Percentiles rank a stretch among this genome's conserved stretches.
phyloP scores from a whole-genome alignment of 1,139 yeast species.

The Hyphopichia wangnamkhiaoensis region DNA sequence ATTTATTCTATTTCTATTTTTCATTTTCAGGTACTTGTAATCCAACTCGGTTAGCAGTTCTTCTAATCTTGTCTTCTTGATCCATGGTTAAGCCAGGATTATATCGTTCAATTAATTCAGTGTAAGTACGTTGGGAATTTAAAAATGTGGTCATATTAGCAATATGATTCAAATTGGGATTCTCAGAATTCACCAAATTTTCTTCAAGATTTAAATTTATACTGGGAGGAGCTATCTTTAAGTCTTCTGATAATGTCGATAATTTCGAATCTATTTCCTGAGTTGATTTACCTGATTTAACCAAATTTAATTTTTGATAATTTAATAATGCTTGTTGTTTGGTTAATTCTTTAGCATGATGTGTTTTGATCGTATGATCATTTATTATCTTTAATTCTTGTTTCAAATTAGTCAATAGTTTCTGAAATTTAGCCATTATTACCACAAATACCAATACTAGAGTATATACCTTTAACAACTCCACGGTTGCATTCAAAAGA shows the following conservation, averaged over 20 bases:
- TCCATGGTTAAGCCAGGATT: constrained; percentile 81
- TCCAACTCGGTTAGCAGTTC: constrained; percentile 86
- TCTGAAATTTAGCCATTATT: background rate
- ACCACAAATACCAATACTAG: no score
- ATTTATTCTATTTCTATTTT: constrained; percentile 1
- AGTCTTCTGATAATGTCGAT: constrained; percentile 22
- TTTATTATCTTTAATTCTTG: constrained; percentile 49
- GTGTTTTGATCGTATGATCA: constrained; percentile 42
- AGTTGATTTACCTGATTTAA: constrained; percentile 41
- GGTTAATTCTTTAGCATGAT: constrained; percentile 46
- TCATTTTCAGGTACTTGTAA: constrained; percentile 36
- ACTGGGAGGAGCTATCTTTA: constrained; percentile 16
- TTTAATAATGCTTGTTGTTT: constrained; percentile 53
- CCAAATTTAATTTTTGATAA: constrained; percentile 54
- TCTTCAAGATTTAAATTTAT: constrained; percentile 24
- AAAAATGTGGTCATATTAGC: constrained; percentile 56
- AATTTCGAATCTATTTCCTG: constrained; percentile 34
- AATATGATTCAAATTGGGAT: constrained; percentile 33
- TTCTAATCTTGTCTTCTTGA: constrained; percentile 74
- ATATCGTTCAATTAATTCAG: constrained; percentile 78
- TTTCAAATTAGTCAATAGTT: background rate
- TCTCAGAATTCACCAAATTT: constrained; percentile 20
- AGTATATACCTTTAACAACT: background rate
- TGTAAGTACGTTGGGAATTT: constrained; percentile 72
- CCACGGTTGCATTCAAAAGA: background rate